A percentile compares a stretch with the other conserved stretches of the same genome.
These are phyloP conservation scores for Boechera stricta DNA, from an alignment of 345 rosid species.

Conservation along the genomic window DNA sequence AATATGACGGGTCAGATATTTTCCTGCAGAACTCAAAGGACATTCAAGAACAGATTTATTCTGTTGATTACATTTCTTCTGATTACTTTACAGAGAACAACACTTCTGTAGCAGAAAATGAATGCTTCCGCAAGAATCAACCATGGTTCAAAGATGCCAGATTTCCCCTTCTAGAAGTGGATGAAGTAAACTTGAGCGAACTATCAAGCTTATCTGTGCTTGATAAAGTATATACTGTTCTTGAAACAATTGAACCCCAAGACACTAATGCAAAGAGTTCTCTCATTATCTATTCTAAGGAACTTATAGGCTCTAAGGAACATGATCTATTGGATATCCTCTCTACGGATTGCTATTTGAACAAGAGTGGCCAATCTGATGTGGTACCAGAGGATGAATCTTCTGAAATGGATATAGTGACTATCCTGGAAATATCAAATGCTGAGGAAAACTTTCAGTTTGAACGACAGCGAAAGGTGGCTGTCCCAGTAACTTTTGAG, in stretches of 20 bases:
- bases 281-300: constrained; percentile 47
- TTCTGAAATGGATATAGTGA: constrained; percentile 53
- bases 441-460: constrained; percentile 38
- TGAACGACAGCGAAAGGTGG: constrained; percentile 43
- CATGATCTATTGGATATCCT: constrained; percentile 51
- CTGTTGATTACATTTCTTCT: constrained; percentile 55
- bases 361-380: constrained; percentile 52
- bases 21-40: constrained; percentile 41
- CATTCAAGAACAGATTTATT: constrained; percentile 58
- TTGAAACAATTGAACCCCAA: constrained; percentile 48
- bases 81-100: constrained; percentile 52
- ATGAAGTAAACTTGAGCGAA: constrained; percentile 57
- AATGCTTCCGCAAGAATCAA: constrained; percentile 48
- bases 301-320: constrained; percentile 53
- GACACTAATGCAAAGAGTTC: constrained; percentile 42
- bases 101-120: constrained; percentile 50
- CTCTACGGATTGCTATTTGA: constrained; percentile 53
- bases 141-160: constrained; percentile 42
- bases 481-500: constrained; percentile 52
- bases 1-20: constrained; percentile 38
- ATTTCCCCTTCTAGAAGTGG: constrained; percentile 76
- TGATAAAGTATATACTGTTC: constrained; percentile 58
- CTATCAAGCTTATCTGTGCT: constrained; percentile 49
- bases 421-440: constrained; percentile 50
- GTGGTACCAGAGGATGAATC: constrained; percentile 42